phyloP scores from a whole-genome alignment of 1,284 basidiomycete species.

The Cryptococcus jaspeensis region DNA sequence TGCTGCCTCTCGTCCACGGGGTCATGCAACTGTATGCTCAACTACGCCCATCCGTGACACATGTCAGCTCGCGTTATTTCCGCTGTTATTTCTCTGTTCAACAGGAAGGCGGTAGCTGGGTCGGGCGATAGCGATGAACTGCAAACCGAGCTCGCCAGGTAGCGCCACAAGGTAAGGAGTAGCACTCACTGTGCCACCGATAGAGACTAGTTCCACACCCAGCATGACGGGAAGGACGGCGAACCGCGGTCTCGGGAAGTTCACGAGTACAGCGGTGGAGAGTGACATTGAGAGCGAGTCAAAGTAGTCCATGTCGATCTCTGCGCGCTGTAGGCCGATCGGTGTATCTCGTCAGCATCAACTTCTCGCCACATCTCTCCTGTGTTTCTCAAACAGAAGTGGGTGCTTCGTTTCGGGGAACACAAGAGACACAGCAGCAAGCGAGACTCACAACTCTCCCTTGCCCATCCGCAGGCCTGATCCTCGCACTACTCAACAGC shows the following conservation, averaged over 20 bases:
- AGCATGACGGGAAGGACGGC: constrained; percentile 59
- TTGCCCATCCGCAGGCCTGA: constrained; percentile 57
- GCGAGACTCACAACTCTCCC: constrained; percentile 52
- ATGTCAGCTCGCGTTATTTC: background rate
- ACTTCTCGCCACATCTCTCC: too few relatives aligned
- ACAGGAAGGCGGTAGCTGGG: too few relatives aligned
- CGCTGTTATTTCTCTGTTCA: too few relatives aligned
- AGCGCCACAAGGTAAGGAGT: constrained; percentile 7
- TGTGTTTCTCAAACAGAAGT: too few relatives aligned
- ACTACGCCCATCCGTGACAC: constrained; percentile 18
- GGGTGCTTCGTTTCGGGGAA: too few relatives aligned
- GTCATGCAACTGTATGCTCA: constrained; percentile 45
- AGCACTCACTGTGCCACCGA: constrained; percentile 55
- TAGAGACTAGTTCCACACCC: constrained; percentile 56
- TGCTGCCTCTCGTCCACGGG: constrained; percentile 44
- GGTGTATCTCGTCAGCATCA: too few relatives aligned
- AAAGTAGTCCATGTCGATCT: constrained; percentile 59
- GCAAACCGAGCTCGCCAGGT: background rate
- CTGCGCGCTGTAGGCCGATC: constrained; percentile 49
- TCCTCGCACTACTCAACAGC: constrained; percentile 55
- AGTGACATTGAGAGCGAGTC: constrained; percentile 57
- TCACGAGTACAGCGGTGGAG: constrained; percentile 58
- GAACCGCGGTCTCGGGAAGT: constrained; percentile 58
- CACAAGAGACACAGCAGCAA: background rate
- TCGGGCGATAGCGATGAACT: background rate